Base-by-base conservation (phyloP, 805 yeast species). In the Lipomyces kockii region DNA sequence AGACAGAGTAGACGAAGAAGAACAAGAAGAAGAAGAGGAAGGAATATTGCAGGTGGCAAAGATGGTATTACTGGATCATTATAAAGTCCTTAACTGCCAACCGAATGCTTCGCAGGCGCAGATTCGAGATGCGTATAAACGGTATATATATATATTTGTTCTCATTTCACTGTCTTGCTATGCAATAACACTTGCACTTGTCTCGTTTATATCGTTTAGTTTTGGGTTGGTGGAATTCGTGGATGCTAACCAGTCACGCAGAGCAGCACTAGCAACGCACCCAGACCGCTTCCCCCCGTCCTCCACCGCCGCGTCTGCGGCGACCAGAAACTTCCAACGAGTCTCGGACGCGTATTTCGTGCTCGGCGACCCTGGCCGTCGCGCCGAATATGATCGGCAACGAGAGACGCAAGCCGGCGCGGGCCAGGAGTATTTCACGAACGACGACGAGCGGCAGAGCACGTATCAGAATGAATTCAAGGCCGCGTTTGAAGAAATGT, bases 321-420 rank as follows among this genome's bases (percentile, higher is more conserved):
- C 74, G 9, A 72, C 74, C 3, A 35, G 32, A 11, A 46, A 39
- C 35, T 72, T 72, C 35, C 74, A 72, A 52, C 58, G 56, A 14
- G 74, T 72, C 20, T 67, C 72, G 5, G 74, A 72, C 53, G 74
- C 74, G 6, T 72, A 72, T 60, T 70, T 62, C 35, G 69, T 72
- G 7, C 70, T 72, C 22, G 56, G 72, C 27, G 74, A 72, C 51
- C 39, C 56, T 7, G 29, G 7, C 1, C 61, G 74, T 12, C 70
- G 74, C 8, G 61, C 61, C 3, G 60, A 58, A 11, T 72, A 72
- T 55, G 74, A 72, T 43, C 63, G 59, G 46, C 51, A 70, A 43
- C 64, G 73, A 37, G 32, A 58, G 25, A 35, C 64, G 29, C 63
- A 54, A 7, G 32, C 32, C 32, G 32, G 32, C 7, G 32, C 7